Evolutionary conservation across 129 eudicot genomes (phyloP).

Genomic region (Artemisia tridentata): DNA sequence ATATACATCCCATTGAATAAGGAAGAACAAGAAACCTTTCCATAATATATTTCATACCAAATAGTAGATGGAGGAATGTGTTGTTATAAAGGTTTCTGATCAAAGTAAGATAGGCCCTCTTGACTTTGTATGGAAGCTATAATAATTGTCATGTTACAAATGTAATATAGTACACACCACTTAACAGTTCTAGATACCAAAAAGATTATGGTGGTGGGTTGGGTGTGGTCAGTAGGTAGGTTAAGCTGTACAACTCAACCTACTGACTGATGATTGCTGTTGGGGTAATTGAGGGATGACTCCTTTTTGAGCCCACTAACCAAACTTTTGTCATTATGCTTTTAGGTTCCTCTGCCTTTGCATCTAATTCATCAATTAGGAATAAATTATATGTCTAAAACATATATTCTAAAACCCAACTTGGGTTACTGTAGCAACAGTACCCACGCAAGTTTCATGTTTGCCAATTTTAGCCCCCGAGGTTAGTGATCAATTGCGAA

Average conservation of each 20-base stretch:
- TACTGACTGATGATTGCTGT: constrained; percentile 38
- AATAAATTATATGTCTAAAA: not conserved
- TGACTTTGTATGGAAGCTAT: constrained; percentile 50
- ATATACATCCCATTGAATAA: constrained; percentile 59
- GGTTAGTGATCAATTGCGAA: no score
- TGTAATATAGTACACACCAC: constrained; percentile 19
- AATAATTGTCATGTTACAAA: constrained; percentile 41
- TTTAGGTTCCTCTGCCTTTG: constrained; percentile 24
- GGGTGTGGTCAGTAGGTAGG: constrained; percentile 63
- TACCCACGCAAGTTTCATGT: no score
- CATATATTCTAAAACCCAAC: constrained; percentile 9
- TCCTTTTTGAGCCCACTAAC: constrained; percentile 25
- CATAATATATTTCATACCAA: constrained; percentile 42
- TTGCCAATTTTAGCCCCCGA: no score
- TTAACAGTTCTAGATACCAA: constrained; percentile 19
- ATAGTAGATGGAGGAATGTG: constrained; percentile 5
- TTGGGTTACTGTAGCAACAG: no score
- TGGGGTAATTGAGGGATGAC: constrained; percentile 27
- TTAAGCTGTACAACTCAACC: constrained; percentile 83
- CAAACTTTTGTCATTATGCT: constrained; percentile 35
- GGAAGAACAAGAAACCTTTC: constrained; percentile 64
- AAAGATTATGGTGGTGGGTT: constrained; percentile 37
- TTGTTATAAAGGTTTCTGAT: constrained; percentile 16
- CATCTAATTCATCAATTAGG: constrained; percentile 19
- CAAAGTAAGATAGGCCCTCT: constrained; percentile 16